Evolutionary conservation across 1,284 basidiomycete species (phyloP).

Genomic region (Cerioporus squamosus): DNA sequence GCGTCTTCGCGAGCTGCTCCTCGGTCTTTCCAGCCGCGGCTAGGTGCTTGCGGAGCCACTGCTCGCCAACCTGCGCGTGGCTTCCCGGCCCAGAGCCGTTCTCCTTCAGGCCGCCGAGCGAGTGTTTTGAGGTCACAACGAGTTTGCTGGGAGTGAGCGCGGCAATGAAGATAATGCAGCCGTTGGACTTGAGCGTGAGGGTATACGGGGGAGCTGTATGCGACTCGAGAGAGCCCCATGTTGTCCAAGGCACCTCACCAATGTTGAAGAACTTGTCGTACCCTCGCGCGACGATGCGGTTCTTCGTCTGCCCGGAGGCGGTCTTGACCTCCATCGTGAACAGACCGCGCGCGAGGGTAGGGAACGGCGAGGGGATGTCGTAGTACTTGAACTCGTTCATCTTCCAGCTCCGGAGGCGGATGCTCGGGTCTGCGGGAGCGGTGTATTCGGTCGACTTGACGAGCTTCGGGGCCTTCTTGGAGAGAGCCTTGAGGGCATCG

Average conservation of each 20-base stretch:
- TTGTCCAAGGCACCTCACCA: slow-evolving; percentile 93
- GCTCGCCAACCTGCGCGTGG: slow-evolving; percentile 82
- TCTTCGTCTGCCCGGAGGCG: slow-evolving; percentile 35
- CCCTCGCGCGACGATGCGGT: slow-evolving; percentile 87
- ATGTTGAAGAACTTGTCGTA: slow-evolving; percentile 99
- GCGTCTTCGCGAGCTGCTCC: slow-evolving; percentile 70
- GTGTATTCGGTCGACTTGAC: slow-evolving; percentile 58
- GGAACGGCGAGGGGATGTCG: slow-evolving; percentile 86
- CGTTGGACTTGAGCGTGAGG: slow-evolving; percentile 95
- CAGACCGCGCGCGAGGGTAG: slow-evolving; percentile 87
- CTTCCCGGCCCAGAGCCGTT: slow-evolving; percentile 42
- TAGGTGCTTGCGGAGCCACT: slow-evolving; percentile 85
- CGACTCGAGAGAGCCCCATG: slow-evolving; percentile 80
- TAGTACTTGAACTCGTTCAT: slow-evolving; percentile 97
- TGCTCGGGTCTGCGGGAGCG: slow-evolving; percentile 56
- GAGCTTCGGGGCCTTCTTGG: slow-evolving; percentile 60
- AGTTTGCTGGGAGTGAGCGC: slow-evolving; percentile 80
- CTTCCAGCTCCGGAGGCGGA: slow-evolving; percentile 84
- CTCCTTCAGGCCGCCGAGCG: slow-evolving; percentile 59
- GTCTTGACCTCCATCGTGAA: slow-evolving; percentile 65
- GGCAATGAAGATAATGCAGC: slow-evolving; percentile 97
- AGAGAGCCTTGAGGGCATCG: slow-evolving; percentile 50
- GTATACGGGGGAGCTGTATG: slow-evolving; percentile 85
- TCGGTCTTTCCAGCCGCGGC: slow-evolving; percentile 67
- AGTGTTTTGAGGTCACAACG: slow-evolving; percentile 92